Evolutionary conservation across 805 yeast species (phyloP).

Genomic region (Saccharomycopsis sp.): DNA sequence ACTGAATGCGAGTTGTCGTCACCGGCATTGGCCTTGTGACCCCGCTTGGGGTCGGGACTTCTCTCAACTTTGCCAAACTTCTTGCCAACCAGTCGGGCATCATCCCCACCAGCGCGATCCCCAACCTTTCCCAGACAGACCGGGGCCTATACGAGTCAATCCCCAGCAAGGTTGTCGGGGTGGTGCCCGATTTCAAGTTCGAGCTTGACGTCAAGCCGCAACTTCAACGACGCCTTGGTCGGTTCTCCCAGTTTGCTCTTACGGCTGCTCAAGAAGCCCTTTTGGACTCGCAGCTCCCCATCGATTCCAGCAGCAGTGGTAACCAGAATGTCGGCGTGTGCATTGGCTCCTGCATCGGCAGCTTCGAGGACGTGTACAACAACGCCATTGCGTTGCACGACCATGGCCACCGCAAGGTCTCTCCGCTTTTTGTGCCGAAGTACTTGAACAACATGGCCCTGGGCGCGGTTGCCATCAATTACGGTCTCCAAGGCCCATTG

Average conservation of each 20-base stretch:
- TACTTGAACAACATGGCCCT: conserved; percentile 89
- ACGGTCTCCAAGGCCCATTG: conserved; percentile 73
- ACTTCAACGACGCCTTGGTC: conserved; percentile 47
- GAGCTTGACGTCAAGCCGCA: background rate
- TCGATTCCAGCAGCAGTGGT: conserved; percentile 27
- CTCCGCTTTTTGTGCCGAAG: conserved; percentile 82
- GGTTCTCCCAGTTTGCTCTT: conserved; percentile 69
- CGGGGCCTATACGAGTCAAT: conserved; percentile 41
- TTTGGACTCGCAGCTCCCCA: conserved; percentile 49
- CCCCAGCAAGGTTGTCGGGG: conserved; percentile 71
- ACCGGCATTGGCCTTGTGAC: conserved; percentile 86
- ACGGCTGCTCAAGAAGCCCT: conserved; percentile 75
- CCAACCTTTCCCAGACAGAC: conserved; percentile 30
- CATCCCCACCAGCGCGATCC: conserved; percentile 38
- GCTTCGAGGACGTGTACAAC: conserved; percentile 62
- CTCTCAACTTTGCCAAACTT: conserved; percentile 44
- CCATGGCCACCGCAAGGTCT: conserved; percentile 58
- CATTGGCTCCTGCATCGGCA: conserved; percentile 92
- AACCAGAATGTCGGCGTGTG: conserved; percentile 52
- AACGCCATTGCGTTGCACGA: conserved; percentile 44
- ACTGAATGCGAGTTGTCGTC: conserved; percentile 67
- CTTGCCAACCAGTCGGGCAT: conserved; percentile 49
- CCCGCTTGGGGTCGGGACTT: conserved; percentile 72
- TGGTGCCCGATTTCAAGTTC: conserved; percentile 38
- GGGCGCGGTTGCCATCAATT: conserved; percentile 76